Evolutionary conservation across 176 grass and related monocot species (phyloP).

Genomic region (Musa beccarii): DNA sequence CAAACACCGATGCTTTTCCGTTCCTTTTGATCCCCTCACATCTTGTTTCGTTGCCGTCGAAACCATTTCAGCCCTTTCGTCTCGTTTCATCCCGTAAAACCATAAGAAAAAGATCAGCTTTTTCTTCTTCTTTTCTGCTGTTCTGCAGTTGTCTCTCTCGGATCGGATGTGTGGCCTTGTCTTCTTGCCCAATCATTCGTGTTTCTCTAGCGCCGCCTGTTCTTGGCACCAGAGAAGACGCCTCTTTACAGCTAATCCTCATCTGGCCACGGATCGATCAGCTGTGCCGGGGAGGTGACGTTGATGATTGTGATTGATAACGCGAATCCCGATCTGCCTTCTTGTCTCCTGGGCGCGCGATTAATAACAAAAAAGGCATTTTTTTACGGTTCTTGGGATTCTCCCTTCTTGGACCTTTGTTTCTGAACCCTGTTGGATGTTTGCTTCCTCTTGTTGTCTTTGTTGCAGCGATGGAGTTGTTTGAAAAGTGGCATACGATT

Average conservation of each 20-base stretch:
- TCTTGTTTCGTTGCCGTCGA: neutral
- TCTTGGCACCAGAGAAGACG: neutral
- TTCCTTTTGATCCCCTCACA: neutral
- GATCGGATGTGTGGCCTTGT: neutral
- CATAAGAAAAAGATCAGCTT: neutral
- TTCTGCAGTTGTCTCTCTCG: neutral
- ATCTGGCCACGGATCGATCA: neutral
- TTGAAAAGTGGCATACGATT: neutral
- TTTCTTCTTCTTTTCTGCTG: neutral
- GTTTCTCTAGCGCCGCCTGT: neutral
- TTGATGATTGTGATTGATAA: neutral
- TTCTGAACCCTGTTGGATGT: neutral
- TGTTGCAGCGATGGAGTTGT: neutral
- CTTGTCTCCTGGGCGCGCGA: neutral
- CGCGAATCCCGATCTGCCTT: neutral
- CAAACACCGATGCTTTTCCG: neutral
- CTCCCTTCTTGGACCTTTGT: neutral
- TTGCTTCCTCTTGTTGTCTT: neutral
- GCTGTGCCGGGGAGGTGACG: neutral
- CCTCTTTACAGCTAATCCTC: conserved; percentile 6
- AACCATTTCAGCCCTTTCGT: neutral
- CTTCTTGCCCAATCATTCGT: neutral
- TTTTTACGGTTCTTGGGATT: neutral
- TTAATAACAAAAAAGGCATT: neutral
- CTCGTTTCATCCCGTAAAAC: neutral